Conservation (phyloP, 1,139 yeast species). For the Taphrina wiesneri region DNA sequence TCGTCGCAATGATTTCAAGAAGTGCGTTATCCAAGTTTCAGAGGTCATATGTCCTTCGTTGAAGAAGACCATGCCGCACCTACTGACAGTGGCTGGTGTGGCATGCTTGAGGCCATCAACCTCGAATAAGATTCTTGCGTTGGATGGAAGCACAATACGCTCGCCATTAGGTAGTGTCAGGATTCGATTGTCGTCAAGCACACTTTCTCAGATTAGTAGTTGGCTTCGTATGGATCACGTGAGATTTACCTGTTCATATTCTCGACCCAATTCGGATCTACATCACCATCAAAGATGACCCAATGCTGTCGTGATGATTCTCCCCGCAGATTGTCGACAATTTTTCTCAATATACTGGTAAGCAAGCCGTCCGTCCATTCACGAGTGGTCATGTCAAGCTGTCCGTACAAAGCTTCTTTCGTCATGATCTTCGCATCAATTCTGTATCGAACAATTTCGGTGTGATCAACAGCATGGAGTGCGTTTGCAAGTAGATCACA, state of each 20-base stretch:
- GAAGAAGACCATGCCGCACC: constrained; percentile 89
- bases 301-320: constrained; percentile 61
- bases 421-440: constrained; percentile 76
- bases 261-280: constrained; percentile 95
- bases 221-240: background rate
- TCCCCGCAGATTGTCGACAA: constrained; percentile 61
- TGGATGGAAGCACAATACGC: constrained; percentile 64
- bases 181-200: constrained; percentile 80
- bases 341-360: constrained; percentile 64
- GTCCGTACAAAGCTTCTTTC: constrained; percentile 70
- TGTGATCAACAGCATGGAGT: constrained; percentile 47
- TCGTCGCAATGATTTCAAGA: constrained; percentile 39
- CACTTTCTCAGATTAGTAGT: constrained; percentile 48
- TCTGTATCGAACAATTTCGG: constrained; percentile 51
- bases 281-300: constrained; percentile 89
- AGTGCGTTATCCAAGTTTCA: constrained; percentile 42
- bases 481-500: constrained; percentile 57
- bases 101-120: constrained; percentile 66
- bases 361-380: constrained; percentile 94
- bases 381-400: constrained; percentile 69
- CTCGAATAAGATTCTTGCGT: constrained; percentile 72
- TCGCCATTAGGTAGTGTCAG: constrained; percentile 90
- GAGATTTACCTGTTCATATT: constrained; percentile 59
- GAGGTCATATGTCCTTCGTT: constrained; percentile 48
- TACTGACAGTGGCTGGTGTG: constrained; percentile 87